These are phyloP conservation scores for Arxiozyma slooffiae DNA, from an alignment of 1,139 yeast genomes.

Conservation along the genomic window DNA sequence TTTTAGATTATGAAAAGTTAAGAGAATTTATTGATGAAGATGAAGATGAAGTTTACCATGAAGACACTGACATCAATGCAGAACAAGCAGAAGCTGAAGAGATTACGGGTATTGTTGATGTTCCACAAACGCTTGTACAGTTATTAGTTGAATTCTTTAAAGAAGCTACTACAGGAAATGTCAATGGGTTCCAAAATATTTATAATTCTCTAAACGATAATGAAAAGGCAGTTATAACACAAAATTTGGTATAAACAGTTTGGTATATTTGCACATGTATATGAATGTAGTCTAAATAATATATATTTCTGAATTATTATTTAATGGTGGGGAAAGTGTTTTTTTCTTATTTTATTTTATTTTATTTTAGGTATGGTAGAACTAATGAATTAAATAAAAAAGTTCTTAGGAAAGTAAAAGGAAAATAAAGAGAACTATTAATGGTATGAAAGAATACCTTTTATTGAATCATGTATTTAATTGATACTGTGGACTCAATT, in stretches of 20 bases:
- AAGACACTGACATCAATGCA: slow-evolving; percentile 29
- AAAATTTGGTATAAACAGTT: neutral
- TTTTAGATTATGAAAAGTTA: slow-evolving; percentile 49
- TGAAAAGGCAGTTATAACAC: slow-evolving; percentile 46
- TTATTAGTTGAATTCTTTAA: slow-evolving; percentile 54
- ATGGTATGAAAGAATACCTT: no score
- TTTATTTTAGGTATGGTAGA: no score
- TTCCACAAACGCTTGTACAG: slow-evolving; percentile 31
- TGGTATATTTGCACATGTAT: neutral
- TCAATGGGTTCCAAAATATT: slow-evolving; percentile 45
- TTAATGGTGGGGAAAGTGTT: neutral
- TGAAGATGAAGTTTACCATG: slow-evolving; percentile 10
- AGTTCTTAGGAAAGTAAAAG: no score
- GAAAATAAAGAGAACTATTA: no score
- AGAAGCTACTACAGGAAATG: slow-evolving; percentile 46
- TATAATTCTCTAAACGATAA: slow-evolving; percentile 45
- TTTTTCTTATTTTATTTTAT: no score
- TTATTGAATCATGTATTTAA: no score
- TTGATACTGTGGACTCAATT: no score
- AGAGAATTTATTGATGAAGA: slow-evolving; percentile 41
- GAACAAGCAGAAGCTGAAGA: slow-evolving; percentile 28
- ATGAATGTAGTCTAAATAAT: neutral
- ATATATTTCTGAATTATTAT: no score
- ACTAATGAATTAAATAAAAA: no score
- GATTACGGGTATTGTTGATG: slow-evolving; percentile 13